Evolutionary conservation across 768 basidiomycete genomes (phyloP).

Genomic region (Dentipellis sp.): DNA sequence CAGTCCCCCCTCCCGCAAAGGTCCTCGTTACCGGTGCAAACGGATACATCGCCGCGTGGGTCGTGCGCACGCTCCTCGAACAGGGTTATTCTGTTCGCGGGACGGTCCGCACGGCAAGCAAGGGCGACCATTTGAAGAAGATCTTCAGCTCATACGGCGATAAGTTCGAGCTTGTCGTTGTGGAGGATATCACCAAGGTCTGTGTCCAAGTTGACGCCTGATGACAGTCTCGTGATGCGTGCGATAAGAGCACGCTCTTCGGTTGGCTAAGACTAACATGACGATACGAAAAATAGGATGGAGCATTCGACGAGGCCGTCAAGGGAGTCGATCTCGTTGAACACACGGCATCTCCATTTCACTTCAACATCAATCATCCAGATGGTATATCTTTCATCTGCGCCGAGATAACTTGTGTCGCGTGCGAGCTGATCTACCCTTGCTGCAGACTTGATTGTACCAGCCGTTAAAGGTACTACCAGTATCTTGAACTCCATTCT

Average conservation of each 20-base stretch:
- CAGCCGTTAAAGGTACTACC: constrained; percentile 31
- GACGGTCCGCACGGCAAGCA: constrained; percentile 33
- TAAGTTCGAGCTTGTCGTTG: constrained; percentile 32
- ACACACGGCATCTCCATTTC: constrained; percentile 27
- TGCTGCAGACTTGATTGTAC: constrained; percentile 24
- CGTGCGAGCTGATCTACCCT: not conserved
- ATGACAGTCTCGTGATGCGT: not conserved
- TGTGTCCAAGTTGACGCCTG: too few relatives aligned
- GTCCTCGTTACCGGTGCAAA: constrained; percentile 8
- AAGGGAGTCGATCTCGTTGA: constrained; percentile 31
- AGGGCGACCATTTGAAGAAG: constrained; percentile 32
- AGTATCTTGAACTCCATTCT: constrained; percentile 24
- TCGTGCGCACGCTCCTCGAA: constrained; percentile 26
- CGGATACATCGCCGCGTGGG: constrained; percentile 19
- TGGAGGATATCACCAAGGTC: constrained; percentile 36
- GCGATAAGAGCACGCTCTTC: not conserved
- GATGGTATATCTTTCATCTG: constrained; percentile 6
- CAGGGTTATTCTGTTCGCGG: constrained; percentile 31
- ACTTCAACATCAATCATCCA: constrained; percentile 16
- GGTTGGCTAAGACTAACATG: constrained; percentile 7
- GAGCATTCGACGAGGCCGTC: constrained; percentile 35
- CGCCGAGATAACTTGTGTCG: not conserved
- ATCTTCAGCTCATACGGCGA: constrained; percentile 27
- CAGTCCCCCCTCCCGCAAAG: constrained; percentile 1
- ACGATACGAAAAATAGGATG: constrained; percentile 3